Conservation (phyloP, 805 yeast species). For the Blastobotrys peoriensis region DNA sequence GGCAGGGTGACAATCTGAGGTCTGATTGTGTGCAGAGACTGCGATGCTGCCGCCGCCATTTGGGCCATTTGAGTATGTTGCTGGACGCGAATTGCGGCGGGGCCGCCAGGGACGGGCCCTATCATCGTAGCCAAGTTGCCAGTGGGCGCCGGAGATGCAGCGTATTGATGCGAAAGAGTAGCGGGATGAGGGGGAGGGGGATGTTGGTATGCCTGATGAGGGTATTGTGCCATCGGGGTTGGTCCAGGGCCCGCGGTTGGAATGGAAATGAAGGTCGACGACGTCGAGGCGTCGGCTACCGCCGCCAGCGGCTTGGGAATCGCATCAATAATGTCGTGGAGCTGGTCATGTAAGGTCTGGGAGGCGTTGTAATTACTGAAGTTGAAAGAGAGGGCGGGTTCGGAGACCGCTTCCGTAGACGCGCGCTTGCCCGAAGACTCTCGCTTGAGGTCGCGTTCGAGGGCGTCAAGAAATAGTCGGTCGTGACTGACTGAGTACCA, state of each 20-base stretch:
- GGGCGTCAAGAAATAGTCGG: constrained; percentile 82
- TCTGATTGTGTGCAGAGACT: not conserved
- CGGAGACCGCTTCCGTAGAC: constrained; percentile 65
- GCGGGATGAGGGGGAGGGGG: constrained; percentile 4
- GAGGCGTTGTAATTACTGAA: constrained; percentile 39
- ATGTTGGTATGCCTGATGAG: not conserved
- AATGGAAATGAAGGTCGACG: constrained; percentile 5
- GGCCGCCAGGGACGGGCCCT: not conserved
- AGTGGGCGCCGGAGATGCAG: not conserved
- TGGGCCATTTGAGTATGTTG: not conserved
- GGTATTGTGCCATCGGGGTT: not conserved
- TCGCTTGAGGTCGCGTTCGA: constrained; percentile 84
- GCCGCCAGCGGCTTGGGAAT: constrained; percentile 26
- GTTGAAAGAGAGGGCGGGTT: constrained; percentile 74
- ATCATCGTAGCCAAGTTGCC: constrained; percentile 5
- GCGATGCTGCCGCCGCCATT: constrained; percentile 2
- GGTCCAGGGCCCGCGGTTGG: constrained; percentile 3
- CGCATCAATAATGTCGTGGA: constrained; percentile 23
- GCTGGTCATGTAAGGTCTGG: constrained; percentile 33
- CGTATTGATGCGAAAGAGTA: constrained; percentile 1
- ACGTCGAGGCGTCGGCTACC: constrained; percentile 27
- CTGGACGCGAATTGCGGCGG: not conserved
- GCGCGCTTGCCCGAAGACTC: constrained; percentile 55
- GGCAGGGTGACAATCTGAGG: constrained; percentile 3
- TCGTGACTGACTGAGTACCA: constrained; percentile 98